Evolutionary conservation across 1,139 yeast genomes (phyloP).

Genomic region (Zygosaccharomyces sapae): DNA sequence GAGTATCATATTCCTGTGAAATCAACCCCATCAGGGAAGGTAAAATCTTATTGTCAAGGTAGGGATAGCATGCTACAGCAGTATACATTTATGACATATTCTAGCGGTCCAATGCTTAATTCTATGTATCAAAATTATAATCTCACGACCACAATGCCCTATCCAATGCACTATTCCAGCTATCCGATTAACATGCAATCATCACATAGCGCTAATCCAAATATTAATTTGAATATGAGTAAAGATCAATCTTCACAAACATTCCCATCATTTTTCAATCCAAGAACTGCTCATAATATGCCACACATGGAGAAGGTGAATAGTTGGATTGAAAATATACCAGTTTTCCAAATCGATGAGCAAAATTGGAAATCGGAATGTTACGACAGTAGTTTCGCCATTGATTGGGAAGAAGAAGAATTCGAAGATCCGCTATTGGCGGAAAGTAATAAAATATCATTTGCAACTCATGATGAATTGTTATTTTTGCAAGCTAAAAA

Average conservation of each 20-base stretch:
- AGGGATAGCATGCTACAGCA: slow-evolving; percentile 15
- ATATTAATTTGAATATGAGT: not conserved
- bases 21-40: slow-evolving; percentile 10
- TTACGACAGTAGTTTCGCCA: slow-evolving; percentile 21
- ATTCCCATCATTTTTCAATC: slow-evolving; percentile 49
- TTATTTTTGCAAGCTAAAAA: slow-evolving; percentile 31
- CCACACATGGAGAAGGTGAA: slow-evolving; percentile 56
- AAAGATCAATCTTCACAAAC: slow-evolving; percentile 10
- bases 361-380: slow-evolving; percentile 23
- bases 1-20: slow-evolving; percentile 10
- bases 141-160: slow-evolving; percentile 12
- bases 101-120: slow-evolving; percentile 16
- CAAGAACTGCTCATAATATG: slow-evolving; percentile 58
- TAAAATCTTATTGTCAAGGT: slow-evolving; percentile 6
- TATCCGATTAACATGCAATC: slow-evolving; percentile 7
- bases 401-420: slow-evolving; percentile 36
- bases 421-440: slow-evolving; percentile 21
- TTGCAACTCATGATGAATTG: slow-evolving; percentile 29
- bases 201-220: slow-evolving; percentile 2
- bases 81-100: slow-evolving; percentile 19
- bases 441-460: slow-evolving; percentile 15
- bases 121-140: slow-evolving; percentile 15
- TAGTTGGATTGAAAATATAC: slow-evolving; percentile 56
- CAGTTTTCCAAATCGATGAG: slow-evolving; percentile 36
- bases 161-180: slow-evolving; percentile 11